Evolutionary conservation across 352 stramenopile species (phyloP), one percentile per base, ranked within the genome.

Genomic region (Hyaloperonospora brassicae): DNA sequence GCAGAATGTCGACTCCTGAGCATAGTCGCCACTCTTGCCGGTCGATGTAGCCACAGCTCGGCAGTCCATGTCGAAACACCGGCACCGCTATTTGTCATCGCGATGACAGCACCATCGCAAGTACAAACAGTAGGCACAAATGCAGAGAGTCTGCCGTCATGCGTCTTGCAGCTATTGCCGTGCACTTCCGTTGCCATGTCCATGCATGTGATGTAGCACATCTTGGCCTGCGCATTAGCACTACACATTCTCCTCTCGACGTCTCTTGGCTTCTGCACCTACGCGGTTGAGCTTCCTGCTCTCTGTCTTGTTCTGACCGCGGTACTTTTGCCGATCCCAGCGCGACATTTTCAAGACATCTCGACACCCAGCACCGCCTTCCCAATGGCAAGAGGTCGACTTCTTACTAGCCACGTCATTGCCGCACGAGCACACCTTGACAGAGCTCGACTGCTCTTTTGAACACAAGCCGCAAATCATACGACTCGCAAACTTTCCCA

Each of bases 391-490:
- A 31, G 77, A 70, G 21, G 50, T 54, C n/a, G 57, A 66, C 42
- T 61, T 74, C 59, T 84, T 74, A 11, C 55, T 41, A 7, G 76
- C 72, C 36, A 92, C 66, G 17, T 85, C 67, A 54, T 91, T 92
- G 45, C 81, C 79, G 31, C 81, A 91, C 1, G 72, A 70, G 39
- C 83, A 93, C 48, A 79, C 59, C 52, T 91, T 93, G n/a, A 84
- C 50, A 5, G 71, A 57, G 25, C 74, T 89, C 7, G 77, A 78
- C 48, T 93, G 83, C 53, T 93, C 83, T 42, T 86, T 87, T 10
- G 80, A 89, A 58, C 83, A 93, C 25, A 89, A 66, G 0, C 83
- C 83, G 39, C 83, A 93, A 52, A 93, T 89, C 61, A 89, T 88
- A 35, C 82, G 77, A 52, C 77, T 91, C 4, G 80, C 83, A 49